Conservation (phyloP, 1,284 basidiomycete genomes). For the Apiotrichum brassicae region DNA sequence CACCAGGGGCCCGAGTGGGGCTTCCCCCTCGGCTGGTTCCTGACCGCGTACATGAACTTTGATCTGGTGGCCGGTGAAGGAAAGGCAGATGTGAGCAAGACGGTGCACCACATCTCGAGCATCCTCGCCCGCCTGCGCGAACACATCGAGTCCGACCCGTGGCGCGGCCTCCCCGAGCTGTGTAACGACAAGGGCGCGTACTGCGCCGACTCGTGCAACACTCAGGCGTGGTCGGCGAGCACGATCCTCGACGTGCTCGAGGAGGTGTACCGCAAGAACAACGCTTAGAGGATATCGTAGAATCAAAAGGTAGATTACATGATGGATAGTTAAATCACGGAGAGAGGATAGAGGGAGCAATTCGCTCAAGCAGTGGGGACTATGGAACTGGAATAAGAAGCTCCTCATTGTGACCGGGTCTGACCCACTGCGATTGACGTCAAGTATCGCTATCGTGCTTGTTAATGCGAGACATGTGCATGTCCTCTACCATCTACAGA, state of each 20-base stretch:
- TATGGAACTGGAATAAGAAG: too few relatives aligned
- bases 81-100: conserved; percentile 54
- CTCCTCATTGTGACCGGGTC: too few relatives aligned
- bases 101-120: conserved; percentile 70
- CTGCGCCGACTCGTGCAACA: conserved; percentile 79
- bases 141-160: conserved; percentile 71
- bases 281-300: too few relatives aligned
- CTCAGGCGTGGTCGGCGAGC: conserved; percentile 89
- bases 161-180: conserved; percentile 87
- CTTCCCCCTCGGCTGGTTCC: conserved; percentile 90
- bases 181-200: conserved; percentile 73
- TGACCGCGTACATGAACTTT: conserved; percentile 85
- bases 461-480: neutral
- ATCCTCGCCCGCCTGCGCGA: conserved; percentile 62
- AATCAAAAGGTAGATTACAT: too few relatives aligned
- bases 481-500: conserved; percentile 1
- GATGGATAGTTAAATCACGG: too few relatives aligned
- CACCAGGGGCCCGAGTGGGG: conserved; percentile 70
- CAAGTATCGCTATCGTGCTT: too few relatives aligned
- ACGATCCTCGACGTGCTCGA: conserved; percentile 80
- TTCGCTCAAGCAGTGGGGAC: too few relatives aligned
- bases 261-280: conserved; percentile 53
- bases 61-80: conserved; percentile 56
- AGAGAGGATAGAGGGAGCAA: too few relatives aligned
- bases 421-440: too few relatives aligned